These are phyloP conservation scores for Fusarium equiseti DNA, from an alignment of 2,329 filamentous ascomycete genomes.

Conservation along the genomic window DNA sequence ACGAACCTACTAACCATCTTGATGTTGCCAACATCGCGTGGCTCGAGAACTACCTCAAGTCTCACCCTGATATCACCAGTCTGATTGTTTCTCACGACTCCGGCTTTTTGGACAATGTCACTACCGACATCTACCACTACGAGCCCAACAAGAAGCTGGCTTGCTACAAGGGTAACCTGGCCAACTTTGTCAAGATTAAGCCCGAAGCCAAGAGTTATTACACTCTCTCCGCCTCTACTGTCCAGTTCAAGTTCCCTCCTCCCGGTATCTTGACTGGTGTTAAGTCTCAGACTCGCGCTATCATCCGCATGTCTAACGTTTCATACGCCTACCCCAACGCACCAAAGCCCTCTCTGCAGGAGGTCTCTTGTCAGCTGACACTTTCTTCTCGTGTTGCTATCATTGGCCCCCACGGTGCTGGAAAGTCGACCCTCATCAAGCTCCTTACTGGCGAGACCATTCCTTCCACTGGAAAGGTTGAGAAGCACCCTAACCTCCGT, in stretches of 20 bases:
- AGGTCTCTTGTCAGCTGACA: slow-evolving; percentile 88
- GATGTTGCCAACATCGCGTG: slow-evolving; percentile 97
- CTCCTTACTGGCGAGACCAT: slow-evolving; percentile 92
- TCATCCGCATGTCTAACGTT: slow-evolving; percentile 93
- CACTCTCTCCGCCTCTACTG: slow-evolving; percentile 86
- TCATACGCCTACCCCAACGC: slow-evolving; percentile 94
- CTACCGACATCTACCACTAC: slow-evolving; percentile 99
- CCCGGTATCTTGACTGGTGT: slow-evolving; percentile 95
- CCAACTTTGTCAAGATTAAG: slow-evolving; percentile 85
- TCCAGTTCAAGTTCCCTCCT: slow-evolving; percentile 98
- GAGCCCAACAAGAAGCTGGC: slow-evolving; percentile 94
- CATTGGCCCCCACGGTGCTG: slow-evolving; percentile 96
- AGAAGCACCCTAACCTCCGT: slow-evolving; percentile 98
- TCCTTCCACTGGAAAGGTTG: slow-evolving; percentile 85
- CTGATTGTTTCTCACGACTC: slow-evolving; percentile 99
- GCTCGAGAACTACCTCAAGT: slow-evolving; percentile 94
- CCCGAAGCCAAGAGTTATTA: slow-evolving; percentile 99
- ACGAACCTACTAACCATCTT: slow-evolving; percentile 99
- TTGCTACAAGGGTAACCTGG: slow-evolving; percentile 85
- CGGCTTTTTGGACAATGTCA: slow-evolving; percentile 95
- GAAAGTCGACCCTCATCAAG: slow-evolving; percentile 98
- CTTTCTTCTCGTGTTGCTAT: slow-evolving; percentile 95
- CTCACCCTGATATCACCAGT: slow-evolving; percentile 95
- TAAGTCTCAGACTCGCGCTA: slow-evolving; percentile 93
- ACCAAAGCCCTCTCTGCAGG: slow-evolving; percentile 85